Evolutionary conservation across 2,329 filamentous ascomycete genomes (phyloP).

Genomic region (Fusarium xylarioides): DNA sequence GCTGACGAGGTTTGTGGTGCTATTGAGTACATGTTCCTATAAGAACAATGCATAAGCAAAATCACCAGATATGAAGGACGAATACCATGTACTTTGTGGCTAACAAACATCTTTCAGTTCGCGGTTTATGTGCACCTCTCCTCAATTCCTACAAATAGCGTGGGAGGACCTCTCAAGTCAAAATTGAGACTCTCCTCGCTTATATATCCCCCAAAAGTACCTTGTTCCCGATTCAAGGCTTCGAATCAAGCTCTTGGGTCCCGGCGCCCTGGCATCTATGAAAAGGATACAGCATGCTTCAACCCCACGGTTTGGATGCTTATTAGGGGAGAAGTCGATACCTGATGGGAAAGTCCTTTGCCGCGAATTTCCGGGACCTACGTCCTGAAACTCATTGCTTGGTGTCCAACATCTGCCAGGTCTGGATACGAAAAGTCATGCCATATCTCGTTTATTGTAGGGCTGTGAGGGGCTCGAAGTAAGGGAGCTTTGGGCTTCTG

Average conservation of each 20-base stretch:
- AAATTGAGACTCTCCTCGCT: too few species aligned
- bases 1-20: neutral
- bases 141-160: neutral
- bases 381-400: too few species aligned
- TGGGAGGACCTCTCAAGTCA: neutral
- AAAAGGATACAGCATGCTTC: neutral
- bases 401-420: neutral
- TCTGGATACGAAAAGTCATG: neutral
- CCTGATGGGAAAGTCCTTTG: neutral
- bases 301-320: too few species aligned
- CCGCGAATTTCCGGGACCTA: neutral
- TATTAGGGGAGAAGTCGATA: neutral
- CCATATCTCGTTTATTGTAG: neutral
- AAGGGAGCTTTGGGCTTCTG: neutral
- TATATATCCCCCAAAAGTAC: neutral
- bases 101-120: neutral
- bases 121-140: neutral
- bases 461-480: neutral
- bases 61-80: neutral
- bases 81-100: neutral
- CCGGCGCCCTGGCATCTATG: accelerated
- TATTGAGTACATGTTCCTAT: neutral
- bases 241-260: neutral
- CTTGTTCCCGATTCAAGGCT: neutral
- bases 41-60: neutral